Conservation (phyloP, 805 yeast genomes). For the Scheffersomyces ergatensis region DNA sequence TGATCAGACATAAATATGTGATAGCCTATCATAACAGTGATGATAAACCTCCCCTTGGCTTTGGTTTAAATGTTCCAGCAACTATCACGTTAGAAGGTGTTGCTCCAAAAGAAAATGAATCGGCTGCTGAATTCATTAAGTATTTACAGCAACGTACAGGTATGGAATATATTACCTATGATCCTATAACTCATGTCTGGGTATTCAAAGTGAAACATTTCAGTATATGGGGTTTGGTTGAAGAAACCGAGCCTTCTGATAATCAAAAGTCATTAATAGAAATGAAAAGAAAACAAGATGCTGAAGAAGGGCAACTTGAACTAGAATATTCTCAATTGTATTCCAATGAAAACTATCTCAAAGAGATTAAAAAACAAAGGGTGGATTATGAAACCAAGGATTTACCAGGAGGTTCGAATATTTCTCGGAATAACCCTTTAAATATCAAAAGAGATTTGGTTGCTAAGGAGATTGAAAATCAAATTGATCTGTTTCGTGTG, state of each 20-base stretch:
- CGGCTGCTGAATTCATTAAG: slow-evolving; percentile 46
- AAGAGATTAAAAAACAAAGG: slow-evolving; percentile 35
- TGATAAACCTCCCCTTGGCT: slow-evolving; percentile 60
- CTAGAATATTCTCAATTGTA: slow-evolving; percentile 26
- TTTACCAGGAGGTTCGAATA: slow-evolving; percentile 39
- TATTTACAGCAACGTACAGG: slow-evolving; percentile 55
- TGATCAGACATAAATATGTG: slow-evolving; percentile 49
- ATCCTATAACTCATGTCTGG: slow-evolving; percentile 73
- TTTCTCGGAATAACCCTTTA: slow-evolving; percentile 18
- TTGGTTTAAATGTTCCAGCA: slow-evolving; percentile 76
- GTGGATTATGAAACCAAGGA: slow-evolving; percentile 24
- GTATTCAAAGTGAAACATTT: slow-evolving; percentile 85
- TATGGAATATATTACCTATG: slow-evolving; percentile 78
- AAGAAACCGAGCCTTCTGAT: slow-evolving; percentile 7
- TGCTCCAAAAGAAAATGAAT: slow-evolving; percentile 47
- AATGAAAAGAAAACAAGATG: slow-evolving; percentile 32
- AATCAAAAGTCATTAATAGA: slow-evolving; percentile 30
- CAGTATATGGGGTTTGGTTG: slow-evolving; percentile 86
- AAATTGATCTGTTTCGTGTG: neutral
- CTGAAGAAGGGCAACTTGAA: slow-evolving; percentile 41
- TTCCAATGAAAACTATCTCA: slow-evolving; percentile 19
- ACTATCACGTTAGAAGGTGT: slow-evolving; percentile 64
- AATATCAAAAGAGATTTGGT: slow-evolving; percentile 28
- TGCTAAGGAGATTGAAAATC: slow-evolving; percentile 24
- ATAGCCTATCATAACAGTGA: slow-evolving; percentile 58